Base-by-base conservation (phyloP, 768 basidiomycete genomes). In the Collybia mongolica region DNA sequence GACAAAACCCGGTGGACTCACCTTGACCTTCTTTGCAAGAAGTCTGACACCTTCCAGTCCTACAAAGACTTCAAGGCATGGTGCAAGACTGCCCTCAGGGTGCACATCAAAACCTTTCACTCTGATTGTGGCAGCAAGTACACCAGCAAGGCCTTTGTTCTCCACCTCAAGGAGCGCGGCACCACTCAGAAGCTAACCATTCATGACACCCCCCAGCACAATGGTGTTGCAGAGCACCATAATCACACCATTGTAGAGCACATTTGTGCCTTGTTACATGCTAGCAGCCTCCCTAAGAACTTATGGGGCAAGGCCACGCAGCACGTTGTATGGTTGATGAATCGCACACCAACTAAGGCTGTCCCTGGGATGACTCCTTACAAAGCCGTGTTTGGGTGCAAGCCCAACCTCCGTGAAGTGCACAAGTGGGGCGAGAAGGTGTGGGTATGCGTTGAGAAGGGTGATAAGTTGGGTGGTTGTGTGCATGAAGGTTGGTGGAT, bases 151-250 rank as follows among this genome's bases (percentile, higher is more conserved):
- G 57, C 61, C 3, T 67, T 79, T 43, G 50, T 45, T 0, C 2
- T 40, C 0, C 54, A 70, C 44, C 57, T 71, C 2, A 57, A 62
- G 2, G 32, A 39, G 0, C 39, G 61, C 5, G 79, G 80, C 0
- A 78, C 69, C 22, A 20, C 8, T 9, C 67, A 65, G 6, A 63
- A 72, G 42, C 57, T 70, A 1, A 77, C 72, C 1, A 59, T 70
- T 1, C 72, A 73, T 18, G 64, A 80, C 49, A 73, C 20, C 15
- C 23, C 22, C 2, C 22, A 23, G 41, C 11, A 42, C 26, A 80
- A 79, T 48, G 73, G 78, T 0, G 54, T 77, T 11, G 69, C 76
- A 0, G 70, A 80, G 56, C 58, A 67, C 6, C 54, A 61, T 1
- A 80, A 77, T 52, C 56, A 67, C 6, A 72, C 67, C 0, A 53